A percentile compares a stretch with the other conserved stretches of the same genome.
These are phyloP conservation scores for Musa schizocarpa DNA, from an alignment of 176 grass and related monocot species.

Conservation along the genomic window DNA sequence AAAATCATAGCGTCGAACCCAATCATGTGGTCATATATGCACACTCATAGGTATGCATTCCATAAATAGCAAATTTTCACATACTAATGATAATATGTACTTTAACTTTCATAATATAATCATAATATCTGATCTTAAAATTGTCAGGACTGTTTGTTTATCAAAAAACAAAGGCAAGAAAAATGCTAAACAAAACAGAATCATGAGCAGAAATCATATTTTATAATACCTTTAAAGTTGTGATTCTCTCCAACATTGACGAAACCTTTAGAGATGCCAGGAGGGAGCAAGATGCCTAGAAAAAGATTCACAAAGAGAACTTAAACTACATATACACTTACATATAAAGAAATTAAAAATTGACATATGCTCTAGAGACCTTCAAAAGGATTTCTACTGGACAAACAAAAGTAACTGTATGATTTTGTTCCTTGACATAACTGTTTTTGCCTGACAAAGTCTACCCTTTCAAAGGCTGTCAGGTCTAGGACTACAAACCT, in stretches of 20 bases:
- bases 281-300: constrained; percentile 36
- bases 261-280: constrained; percentile 81
- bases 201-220: constrained; percentile 1
- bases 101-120: background rate
- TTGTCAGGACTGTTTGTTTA: too few species aligned
- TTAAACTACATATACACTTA: background rate
- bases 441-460: too few species aligned
- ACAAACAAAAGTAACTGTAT: too few species aligned
- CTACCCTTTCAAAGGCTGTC: too few species aligned
- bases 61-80: too few species aligned
- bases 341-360: background rate
- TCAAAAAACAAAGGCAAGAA: background rate
- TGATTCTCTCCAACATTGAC: constrained; percentile 64
- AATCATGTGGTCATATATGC: too few species aligned
- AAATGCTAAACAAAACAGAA: background rate
- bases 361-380: background rate
- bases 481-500: too few species aligned
- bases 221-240: constrained; percentile 60
- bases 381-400: too few species aligned
- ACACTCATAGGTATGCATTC: too few species aligned
- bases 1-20: too few species aligned
- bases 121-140: too few species aligned
- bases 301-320: background rate
- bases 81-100: background rate
- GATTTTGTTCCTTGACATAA: too few species aligned